Evolutionary conservation across 2,329 filamentous ascomycete species (phyloP), one percentile per base, ranked within the genome.

Genomic region (Gremmenia infestans): DNA sequence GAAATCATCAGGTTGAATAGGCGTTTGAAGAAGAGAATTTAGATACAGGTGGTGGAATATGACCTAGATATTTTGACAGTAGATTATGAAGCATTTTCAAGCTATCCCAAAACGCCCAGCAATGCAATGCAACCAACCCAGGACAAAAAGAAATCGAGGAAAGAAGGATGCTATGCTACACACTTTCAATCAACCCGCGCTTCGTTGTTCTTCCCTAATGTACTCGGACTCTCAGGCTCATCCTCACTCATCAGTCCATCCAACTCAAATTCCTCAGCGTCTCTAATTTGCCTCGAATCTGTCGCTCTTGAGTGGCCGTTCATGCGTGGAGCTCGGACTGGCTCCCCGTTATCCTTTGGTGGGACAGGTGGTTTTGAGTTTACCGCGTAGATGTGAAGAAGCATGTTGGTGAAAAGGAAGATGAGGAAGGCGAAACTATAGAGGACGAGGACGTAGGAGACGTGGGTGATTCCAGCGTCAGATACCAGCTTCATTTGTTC

Each of bases 231-330:
- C 52, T 76, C 76, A 8, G 74, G 68, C 52, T 96, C 91, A 17
- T 95, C 91, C 46, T 96, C 92, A 56, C 88, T 94, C 70, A 92
- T 92, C 40, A 99, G 74, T 0, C 90, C 93, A 57, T 94, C 91
- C 1, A 99, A 79, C 73, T 97, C 94, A 70, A 96, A 99, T 65
- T 96, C 91, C 69, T 97, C 88, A 0, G 89, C 92, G 68, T 96
- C 92, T 32, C 83, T 79, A 39, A 93, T 77, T 58, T 82, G 82
- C 11, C 78, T 75, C 23, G 83, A 81, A 45, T 80, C 78, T 23
- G 62, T 65, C 19, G 40, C 71, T 76, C 69, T 68, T 45, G 62
- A 72, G 63, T 70, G 73, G n/a, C 68, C 67, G 53, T 70, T 67
- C 54, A 64, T 57, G 35, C 67, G 48, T 42, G 63, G 66, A 36